Percentiles rank a stretch among this genome's conserved stretches.
Evolutionary conservation across 164 flowering plant genomes (phyloP).

Genomic region (Akebia trifoliata): DNA sequence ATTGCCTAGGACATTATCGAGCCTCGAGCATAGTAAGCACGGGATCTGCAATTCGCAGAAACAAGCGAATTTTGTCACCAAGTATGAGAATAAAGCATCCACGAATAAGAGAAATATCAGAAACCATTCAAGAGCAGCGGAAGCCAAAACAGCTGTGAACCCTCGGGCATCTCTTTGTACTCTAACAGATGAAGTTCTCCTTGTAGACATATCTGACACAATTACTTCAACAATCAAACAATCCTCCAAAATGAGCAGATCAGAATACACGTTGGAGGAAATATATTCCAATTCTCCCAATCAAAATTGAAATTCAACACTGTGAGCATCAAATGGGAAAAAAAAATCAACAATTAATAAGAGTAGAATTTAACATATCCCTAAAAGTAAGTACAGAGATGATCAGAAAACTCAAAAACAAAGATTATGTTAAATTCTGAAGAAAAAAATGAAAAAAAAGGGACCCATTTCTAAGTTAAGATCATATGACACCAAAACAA

Average conservation of each 20-base stretch:
- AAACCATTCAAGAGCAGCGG: constrained; percentile 68
- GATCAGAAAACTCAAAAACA: background rate
- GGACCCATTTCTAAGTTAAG: constrained; percentile 1
- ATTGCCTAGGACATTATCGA: constrained; percentile 44
- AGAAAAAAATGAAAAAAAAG: background rate
- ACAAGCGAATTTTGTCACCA: constrained; percentile 44
- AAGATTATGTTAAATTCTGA: too few relatives aligned
- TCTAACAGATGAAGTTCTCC: constrained; percentile 20
- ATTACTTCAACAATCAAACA: constrained; percentile 8
- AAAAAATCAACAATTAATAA: background rate
- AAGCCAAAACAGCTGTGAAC: constrained; percentile 36
- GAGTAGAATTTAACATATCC: background rate
- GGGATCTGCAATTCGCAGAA: constrained; percentile 41
- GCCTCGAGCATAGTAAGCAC: constrained; percentile 63
- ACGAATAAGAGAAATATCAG: constrained; percentile 45
- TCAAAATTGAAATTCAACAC: constrained; percentile 14
- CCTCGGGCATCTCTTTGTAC: constrained; percentile 20
- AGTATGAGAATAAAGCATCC: constrained; percentile 38
- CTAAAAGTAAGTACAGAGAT: background rate
- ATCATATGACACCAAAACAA: background rate
- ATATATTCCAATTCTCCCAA: constrained; percentile 11
- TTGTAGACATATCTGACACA: constrained; percentile 31
- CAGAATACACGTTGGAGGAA: background rate
- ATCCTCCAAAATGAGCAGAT: background rate
- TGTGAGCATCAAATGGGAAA: constrained; percentile 13